Base-by-base conservation (phyloP, 2,329 filamentous ascomycete genomes). In the Cladophialophora chaetospira region DNA sequence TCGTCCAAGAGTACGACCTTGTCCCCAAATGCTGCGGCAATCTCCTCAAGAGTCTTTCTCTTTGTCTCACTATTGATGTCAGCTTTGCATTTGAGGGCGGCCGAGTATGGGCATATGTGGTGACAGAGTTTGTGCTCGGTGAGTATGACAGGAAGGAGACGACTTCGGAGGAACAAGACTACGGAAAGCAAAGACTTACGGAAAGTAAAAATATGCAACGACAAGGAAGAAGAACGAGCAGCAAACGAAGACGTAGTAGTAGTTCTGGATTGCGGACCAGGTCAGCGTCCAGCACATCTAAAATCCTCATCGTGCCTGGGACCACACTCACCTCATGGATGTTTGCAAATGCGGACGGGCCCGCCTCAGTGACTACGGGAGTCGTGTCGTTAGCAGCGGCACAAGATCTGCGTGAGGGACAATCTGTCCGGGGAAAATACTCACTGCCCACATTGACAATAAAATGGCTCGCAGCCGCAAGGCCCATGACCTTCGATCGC, bases 401-500 rank as follows among this genome's bases (percentile, higher is more conserved):
- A n/a, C n/a, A n/a, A n/a, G n/a, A n/a, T n/a, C n/a, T n/a, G n/a
- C n/a, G n/a, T 11, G 17, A 40, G 10, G 5, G 19, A 19, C n/a
- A 11, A 38, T 5, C 2, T 26, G 29, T 15, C 15, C 2, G 36
- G 46, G 4, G 21, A 31, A 45, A 28, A 33, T 10, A 59, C 60
- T 53, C 51, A 76, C 73, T 68, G 4, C 70, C 78, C 28, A 82
- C 80, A 59, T 83, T 83, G 51, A 83, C 79, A 25, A 81, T 76
- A 46, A 81, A 95, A 82, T 95, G 95, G 69, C 86, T 90, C 58
- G 91, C 88, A 4, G 91, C 95, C 38, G 90, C 91, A 36, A 96
- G 82, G 65, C 84, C 90, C 60, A 96, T 90, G 77, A 91, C 91
- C 65, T 89, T 88, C 29, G 91, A 88, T 67, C 91, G 88, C 74